phyloP scores from a whole-genome alignment of 495 filamentous ascomycete species.

The Penicillium pancosmium region DNA sequence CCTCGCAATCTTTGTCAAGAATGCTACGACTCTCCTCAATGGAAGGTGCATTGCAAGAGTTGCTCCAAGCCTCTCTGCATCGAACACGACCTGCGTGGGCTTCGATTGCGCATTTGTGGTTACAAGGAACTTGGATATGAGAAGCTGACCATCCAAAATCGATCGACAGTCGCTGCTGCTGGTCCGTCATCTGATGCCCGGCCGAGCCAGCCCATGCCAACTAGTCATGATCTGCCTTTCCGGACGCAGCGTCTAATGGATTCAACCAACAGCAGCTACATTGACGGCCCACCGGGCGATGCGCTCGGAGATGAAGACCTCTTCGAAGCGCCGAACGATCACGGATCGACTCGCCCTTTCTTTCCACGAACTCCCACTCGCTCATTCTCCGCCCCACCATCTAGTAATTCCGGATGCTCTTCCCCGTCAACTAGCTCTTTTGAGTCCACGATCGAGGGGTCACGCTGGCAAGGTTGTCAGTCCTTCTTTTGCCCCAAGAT shows the following conservation, averaged over 20 bases:
- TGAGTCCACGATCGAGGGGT: slow-evolving; percentile 38
- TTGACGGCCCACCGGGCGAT: slow-evolving; percentile 39
- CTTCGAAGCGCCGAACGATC: slow-evolving; percentile 20
- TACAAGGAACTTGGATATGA: slow-evolving; percentile 60
- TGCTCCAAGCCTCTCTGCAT: slow-evolving; percentile 62
- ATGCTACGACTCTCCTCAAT: slow-evolving; percentile 59
- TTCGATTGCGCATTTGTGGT: slow-evolving; percentile 62
- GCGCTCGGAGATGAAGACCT: slow-evolving; percentile 24
- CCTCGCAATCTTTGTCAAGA: slow-evolving; percentile 63
- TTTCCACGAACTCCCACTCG: slow-evolving; percentile 26
- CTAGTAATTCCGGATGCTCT: slow-evolving; percentile 44
- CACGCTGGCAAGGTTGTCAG: slow-evolving; percentile 60
- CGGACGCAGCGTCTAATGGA: slow-evolving; percentile 35
- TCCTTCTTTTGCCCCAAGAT: slow-evolving; percentile 59
- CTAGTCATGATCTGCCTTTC: slow-evolving; percentile 34
- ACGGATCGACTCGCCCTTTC: slow-evolving; percentile 17
- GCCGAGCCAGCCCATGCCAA: slow-evolving; percentile 10
- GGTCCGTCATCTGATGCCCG: slow-evolving; percentile 12
- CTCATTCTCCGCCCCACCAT: slow-evolving; percentile 42
- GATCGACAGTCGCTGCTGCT: slow-evolving; percentile 15
- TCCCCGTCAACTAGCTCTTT: slow-evolving; percentile 45
- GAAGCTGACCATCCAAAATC: slow-evolving; percentile 45
- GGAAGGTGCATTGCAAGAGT: slow-evolving; percentile 61
- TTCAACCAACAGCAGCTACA: slow-evolving; percentile 47
- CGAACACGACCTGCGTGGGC: slow-evolving; percentile 63